Base-by-base conservation (phyloP, 805 yeast genomes). In the Candida koratica region DNA sequence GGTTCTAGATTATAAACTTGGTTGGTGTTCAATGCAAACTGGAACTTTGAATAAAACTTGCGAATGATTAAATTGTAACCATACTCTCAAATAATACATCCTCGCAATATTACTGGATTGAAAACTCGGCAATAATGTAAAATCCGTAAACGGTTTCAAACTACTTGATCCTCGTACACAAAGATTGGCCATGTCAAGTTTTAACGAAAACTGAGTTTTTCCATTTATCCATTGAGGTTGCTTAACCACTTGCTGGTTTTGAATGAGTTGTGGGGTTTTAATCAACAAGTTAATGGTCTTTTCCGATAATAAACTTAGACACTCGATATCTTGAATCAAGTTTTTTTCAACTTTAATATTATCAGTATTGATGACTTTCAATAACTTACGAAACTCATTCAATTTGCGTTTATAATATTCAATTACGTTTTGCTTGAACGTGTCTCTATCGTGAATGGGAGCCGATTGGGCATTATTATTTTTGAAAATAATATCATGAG, bases 81-180 rank as follows among this genome's bases (percentile, higher is more conserved):
- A 29, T n/a, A 32, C 14, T 31, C 49, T 51, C 10, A 64, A 32
- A 36, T 60, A 60, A 42, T 65, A 65, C 25, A 60, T 28, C 25
- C 71, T 44, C 1, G 55, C 51, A 40, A 59, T 28, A 31, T 47
- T 44, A 40, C 71, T 64, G 19, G 55, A 48, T 40, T 65, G 71
- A 47, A 65, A 65, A 36, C 55, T 53, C 11, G 71, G 70, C 18
- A 61, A 62, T 26, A 65, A 47, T 26, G 53, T 50, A 34, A 53
- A 60, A 46, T 34, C 38, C 10, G 28, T 28, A 6, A n/a, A 13
- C 10, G 32, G 27, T n/a, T 28, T 34, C 4, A 34, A 16, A 3
- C 28, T 10, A 6, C 17, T 11, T 11, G 32, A 26, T 17, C 38
- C 38, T 17, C 38, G 20, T 17, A 31, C 18, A 9, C 16, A 11